Evolutionary conservation across 441 rosid species (phyloP).

Genomic region (Erodium moschatum): DNA sequence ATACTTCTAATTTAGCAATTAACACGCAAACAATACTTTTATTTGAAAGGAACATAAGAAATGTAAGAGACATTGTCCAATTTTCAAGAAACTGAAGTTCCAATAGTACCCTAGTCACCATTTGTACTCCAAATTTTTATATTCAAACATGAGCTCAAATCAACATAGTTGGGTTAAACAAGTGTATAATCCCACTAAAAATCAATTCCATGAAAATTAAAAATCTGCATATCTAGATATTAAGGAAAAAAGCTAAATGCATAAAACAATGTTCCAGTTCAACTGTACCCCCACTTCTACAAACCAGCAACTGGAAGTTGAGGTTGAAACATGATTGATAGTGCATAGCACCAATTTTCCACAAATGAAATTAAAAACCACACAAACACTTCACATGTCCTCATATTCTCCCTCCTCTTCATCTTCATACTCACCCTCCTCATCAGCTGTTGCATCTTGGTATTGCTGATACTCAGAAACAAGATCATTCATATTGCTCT

Average conservation of each 20-base stretch:
- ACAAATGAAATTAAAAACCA: background rate
- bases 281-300: background rate
- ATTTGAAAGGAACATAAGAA: too few relatives aligned
- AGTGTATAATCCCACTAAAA: background rate
- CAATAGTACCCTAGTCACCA: too few relatives aligned
- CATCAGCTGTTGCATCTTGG: slow-evolving; percentile 76
- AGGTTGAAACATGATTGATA: slow-evolving; percentile 15
- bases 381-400: slow-evolving; percentile 6
- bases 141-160: too few relatives aligned
- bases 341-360: background rate
- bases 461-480: slow-evolving; percentile 75
- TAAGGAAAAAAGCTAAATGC: slow-evolving; percentile 5
- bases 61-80: too few relatives aligned
- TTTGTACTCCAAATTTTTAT: too few relatives aligned
- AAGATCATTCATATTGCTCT: slow-evolving; percentile 71
- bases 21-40: too few relatives aligned
- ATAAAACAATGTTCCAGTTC: background rate
- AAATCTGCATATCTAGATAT: slow-evolving; percentile 9
- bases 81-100: too few relatives aligned
- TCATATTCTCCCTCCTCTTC: slow-evolving; percentile 40
- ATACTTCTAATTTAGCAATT: too few relatives aligned
- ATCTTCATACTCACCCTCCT: slow-evolving; percentile 59
- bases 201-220: slow-evolving; percentile 3
- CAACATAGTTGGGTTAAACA: too few relatives aligned
- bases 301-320: slow-evolving; percentile 56